Base-by-base conservation (phyloP, 257 asterid species). In the Solanum rostratum region DNA sequence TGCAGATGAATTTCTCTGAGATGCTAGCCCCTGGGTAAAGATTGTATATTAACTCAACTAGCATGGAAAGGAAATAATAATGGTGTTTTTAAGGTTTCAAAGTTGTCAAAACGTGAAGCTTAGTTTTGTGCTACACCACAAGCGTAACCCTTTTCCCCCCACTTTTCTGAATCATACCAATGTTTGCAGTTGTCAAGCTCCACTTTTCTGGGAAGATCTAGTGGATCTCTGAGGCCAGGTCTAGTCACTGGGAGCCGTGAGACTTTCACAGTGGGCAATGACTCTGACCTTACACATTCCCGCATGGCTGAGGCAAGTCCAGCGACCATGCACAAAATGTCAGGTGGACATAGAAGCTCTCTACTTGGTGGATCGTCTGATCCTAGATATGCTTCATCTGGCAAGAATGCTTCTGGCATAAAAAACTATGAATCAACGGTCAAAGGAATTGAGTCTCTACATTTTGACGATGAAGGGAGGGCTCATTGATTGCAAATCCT, bases 261-360 rank as follows among this genome's bases (percentile, higher is more conserved):
- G 60, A 85, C 95, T 22, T 88, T 90, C 73, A 84, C 91, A 50
- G 52, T 89, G 86, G 95, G 92, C 27, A 92, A 92, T 83, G 95
- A 93, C 41, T 92, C 97, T 13, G 99, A 93, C 81, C 96, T 92
- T 59, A 82, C 89, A 24, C 94, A 93, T 46, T 85, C 92, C 30
- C 92, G 95, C 52, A 92, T 92, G 24, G 94, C 97, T 13, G 99
- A 94, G 78, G 91, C 93, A 63, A 94, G 94, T 84, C 94, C 97
- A 81, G 94, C 91, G 63, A 86, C 96, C 5, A 80, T 84, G 65
- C 92, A 88, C 91, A 92, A 89, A 84, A 76, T 84, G 80, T 91
- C 95, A 41, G 88, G 91, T 49, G 94, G 93, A 60, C 98, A 89
- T 63, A 91, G 95, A 91, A 91, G 86, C 85, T 90, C 92, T 10